These are phyloP conservation scores for Nemania serpens DNA, from an alignment of 2,329 filamentous ascomycete species.

Conservation along the genomic window DNA sequence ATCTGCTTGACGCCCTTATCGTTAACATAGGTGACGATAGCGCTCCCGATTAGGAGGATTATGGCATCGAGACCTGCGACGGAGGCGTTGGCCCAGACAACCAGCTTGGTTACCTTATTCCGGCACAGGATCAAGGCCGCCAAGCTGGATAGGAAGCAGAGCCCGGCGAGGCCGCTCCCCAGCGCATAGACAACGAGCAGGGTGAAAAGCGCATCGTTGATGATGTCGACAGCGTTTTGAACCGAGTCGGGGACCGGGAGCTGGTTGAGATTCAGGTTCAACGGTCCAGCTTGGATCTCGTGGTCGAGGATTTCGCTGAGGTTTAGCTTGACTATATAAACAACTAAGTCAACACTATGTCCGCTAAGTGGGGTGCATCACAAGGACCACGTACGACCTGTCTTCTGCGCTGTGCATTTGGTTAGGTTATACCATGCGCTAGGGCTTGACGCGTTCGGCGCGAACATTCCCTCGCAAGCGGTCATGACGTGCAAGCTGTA, in stretches of 20 bases:
- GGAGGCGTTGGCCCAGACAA: constrained; percentile 45
- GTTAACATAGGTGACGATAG: constrained; percentile 50
- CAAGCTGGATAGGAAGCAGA: constrained; percentile 49
- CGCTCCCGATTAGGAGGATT: constrained; percentile 48
- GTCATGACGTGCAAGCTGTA: constrained; percentile 57
- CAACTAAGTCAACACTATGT: constrained; percentile 11
- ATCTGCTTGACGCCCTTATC: constrained; percentile 50
- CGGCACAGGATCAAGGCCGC: constrained; percentile 39
- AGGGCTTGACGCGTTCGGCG: constrained; percentile 48
- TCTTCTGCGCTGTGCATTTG: constrained; percentile 49
- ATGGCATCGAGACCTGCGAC: constrained; percentile 45
- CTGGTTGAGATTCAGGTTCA: constrained; percentile 51
- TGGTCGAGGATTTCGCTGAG: constrained; percentile 53
- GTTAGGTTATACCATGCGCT: constrained; percentile 49
- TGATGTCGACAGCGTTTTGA: constrained; percentile 52
- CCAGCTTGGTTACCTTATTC: constrained; percentile 22
- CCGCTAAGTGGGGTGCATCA: background rate
- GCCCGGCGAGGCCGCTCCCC: constrained; percentile 47
- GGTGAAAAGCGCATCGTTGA: constrained; percentile 54
- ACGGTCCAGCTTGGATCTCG: constrained; percentile 51
- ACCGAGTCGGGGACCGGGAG: constrained; percentile 52
- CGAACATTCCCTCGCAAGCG: constrained; percentile 52
- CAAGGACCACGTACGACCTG: constrained; percentile 44
- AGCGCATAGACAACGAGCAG: constrained; percentile 56
- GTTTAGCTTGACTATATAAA: constrained; percentile 46